Base-by-base conservation (phyloP, 139 green algal species). In the Medakamo hakoo region DNA sequence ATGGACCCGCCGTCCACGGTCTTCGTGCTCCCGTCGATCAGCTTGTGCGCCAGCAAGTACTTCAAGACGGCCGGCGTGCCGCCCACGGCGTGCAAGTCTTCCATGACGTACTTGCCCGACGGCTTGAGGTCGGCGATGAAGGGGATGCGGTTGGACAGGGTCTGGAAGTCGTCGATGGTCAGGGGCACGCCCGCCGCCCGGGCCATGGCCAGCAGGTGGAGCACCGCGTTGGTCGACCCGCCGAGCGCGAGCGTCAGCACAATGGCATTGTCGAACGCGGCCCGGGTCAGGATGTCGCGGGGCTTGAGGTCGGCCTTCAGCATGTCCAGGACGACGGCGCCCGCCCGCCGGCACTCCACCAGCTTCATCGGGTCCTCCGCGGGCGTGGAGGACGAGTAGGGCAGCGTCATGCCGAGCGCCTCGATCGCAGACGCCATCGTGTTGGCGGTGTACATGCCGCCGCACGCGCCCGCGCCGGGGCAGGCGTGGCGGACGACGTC, bases 391-490 rank as follows among this genome's bases (percentile, higher is more conserved):
- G 78, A 91, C 64, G 68, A 86, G 78, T 96, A 97, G 2, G 93
- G 93, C 74, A 99, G 78, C 1, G 74, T 81, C 88, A 99, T 97
- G 72, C 93, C 93, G 63, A 99, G 65, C 0, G 93, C 86, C 81
- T 98, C 92, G 48, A 97, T 95, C 56, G 83, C 82, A n/a, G 63
- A 85, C 21, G 93, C 85, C 93, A 98, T 99, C 30, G 93, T 99
- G 82, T 99, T 99, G 71, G 93, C 93, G 27, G 93, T 99, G 85
- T 98, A 98, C 92, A 98, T 98, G 69, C 88, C 88, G 22, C 78
- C 80, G 64, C 80, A 87, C 0, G 80, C 80, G 30, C 77, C 89
- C 16, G 88, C 77, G 29, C 91, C 91, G 4, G 91, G 91, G 78
- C 91, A 98, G 1, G 86, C 76, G 73, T 95, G 84, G 58, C 84